These are phyloP conservation scores for Neocatenulostroma microsporum DNA, from an alignment of 2,329 filamentous ascomycete species.

Conservation along the genomic window DNA sequence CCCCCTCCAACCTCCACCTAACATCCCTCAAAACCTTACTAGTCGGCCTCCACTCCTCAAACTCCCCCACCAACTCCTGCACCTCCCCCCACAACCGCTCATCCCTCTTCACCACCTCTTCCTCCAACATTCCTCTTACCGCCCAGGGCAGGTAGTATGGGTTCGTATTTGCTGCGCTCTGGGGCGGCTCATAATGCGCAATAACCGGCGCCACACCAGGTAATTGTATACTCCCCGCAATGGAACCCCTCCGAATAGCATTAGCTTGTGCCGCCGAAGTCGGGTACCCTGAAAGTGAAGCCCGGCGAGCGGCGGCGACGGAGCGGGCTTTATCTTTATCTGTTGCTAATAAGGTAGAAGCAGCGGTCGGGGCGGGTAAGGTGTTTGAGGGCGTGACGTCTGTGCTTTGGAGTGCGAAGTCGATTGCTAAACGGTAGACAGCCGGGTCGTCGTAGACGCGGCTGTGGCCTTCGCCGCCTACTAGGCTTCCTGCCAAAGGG, in stretches of 20 bases:
- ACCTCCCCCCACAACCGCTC: constrained; percentile 60
- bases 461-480: constrained; percentile 87
- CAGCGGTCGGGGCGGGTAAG: constrained; percentile 5
- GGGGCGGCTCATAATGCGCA: constrained; percentile 33
- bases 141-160: constrained; percentile 93
- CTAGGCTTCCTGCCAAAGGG: constrained; percentile 82
- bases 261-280: constrained; percentile 25
- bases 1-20: constrained; percentile 85
- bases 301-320: constrained; percentile 11
- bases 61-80: constrained; percentile 69
- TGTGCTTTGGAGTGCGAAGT: constrained; percentile 42
- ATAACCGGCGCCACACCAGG: constrained; percentile 27
- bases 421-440: constrained; percentile 61
- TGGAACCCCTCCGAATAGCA: constrained; percentile 26
- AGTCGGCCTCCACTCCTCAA: constrained; percentile 85
- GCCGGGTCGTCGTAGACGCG: constrained; percentile 82
- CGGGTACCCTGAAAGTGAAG: constrained; percentile 22
- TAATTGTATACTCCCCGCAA: constrained; percentile 15
- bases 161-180: constrained; percentile 49
- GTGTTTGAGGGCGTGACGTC: constrained; percentile 21
- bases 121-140: constrained; percentile 86
- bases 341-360: constrained; percentile 8
- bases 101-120: constrained; percentile 79
- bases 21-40: constrained; percentile 93
- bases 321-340: constrained; percentile 17